These are phyloP conservation scores for Blastocystis sp. DNA, from an alignment of 352 stramenopile species.

Conservation along the genomic window DNA sequence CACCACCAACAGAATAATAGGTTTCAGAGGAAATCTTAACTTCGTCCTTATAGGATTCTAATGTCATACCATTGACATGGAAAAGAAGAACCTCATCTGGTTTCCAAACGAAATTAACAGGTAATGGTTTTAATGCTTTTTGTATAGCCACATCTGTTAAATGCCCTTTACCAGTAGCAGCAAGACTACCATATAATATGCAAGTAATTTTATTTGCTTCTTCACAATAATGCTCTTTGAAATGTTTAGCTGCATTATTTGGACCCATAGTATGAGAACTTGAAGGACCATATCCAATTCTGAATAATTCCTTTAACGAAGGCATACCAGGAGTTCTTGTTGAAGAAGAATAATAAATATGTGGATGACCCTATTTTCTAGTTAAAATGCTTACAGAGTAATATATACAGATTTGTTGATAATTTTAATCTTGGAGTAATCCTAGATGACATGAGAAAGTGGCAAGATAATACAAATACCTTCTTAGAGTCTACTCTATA, in stretches of 20 bases:
- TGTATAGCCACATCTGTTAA: conserved; percentile 40
- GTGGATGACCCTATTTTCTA: conserved; percentile 26
- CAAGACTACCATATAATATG: conserved; percentile 39
- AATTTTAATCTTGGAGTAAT: no score
- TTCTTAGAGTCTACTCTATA: no score
- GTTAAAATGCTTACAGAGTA: no score
- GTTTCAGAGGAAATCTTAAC: conserved; percentile 37
- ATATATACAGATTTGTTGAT: no score
- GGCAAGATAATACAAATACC: no score
- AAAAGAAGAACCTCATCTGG: conserved; percentile 27
- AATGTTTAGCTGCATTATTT: conserved; percentile 37
- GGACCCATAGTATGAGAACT: conserved; percentile 42
- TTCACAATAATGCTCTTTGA: conserved; percentile 6
- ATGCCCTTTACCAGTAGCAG: conserved; percentile 40
- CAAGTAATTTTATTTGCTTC: conserved; percentile 12
- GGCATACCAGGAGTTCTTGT: conserved; percentile 18
- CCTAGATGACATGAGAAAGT: no score
- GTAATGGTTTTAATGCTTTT: conserved; percentile 37
- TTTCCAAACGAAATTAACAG: conserved; percentile 32
- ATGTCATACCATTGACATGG: conserved; percentile 41
- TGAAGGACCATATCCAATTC: conserved; percentile 40
- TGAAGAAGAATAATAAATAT: conserved; percentile 25
- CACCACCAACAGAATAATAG: conserved; percentile 41
- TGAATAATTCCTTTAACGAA: conserved; percentile 24
- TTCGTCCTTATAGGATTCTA: conserved; percentile 11